A percentile compares a stretch with the other conserved stretches of the same genome.
phyloP scores from a whole-genome alignment of 2,329 filamentous ascomycete species.

The Penicillium sp. region DNA sequence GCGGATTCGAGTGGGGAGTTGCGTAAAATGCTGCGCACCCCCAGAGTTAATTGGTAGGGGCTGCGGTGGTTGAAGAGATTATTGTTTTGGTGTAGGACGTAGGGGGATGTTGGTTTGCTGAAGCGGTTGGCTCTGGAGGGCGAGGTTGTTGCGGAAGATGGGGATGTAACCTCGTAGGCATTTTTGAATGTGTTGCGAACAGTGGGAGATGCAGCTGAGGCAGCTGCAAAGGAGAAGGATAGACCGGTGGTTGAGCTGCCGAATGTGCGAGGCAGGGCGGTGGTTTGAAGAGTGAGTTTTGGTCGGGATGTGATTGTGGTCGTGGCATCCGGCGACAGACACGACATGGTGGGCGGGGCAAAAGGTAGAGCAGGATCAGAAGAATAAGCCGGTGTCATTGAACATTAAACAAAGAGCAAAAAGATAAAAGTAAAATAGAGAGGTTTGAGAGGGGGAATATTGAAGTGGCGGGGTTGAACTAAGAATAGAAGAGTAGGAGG shows the following conservation, averaged over 20 bases:
- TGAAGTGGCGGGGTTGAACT: conserved; percentile 18
- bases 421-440: conserved; percentile 1
- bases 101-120: conserved; percentile 34
- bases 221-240: conserved; percentile 53
- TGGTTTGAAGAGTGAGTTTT: conserved; percentile 62
- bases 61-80: conserved; percentile 20
- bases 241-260: conserved; percentile 55
- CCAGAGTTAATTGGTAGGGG: conserved; percentile 46
- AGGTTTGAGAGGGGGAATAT: background rate
- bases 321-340: conserved; percentile 19
- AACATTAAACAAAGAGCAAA: conserved; percentile 8
- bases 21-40: conserved; percentile 48
- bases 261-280: conserved; percentile 51
- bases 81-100: conserved; percentile 16
- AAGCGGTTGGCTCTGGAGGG: conserved; percentile 31
- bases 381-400: conserved; percentile 12
- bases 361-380: conserved; percentile 7
- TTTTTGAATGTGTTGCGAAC: conserved; percentile 62
- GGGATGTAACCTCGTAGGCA: conserved; percentile 51
- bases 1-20: conserved; percentile 45
- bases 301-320: conserved; percentile 45
- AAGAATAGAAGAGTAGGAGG: conserved; percentile 18
- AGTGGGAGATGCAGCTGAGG: conserved; percentile 55
- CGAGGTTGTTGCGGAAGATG: conserved; percentile 41
- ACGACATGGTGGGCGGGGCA: conserved; percentile 18